Evolutionary conservation across 225 moss, liverwort and hornwort genomes (phyloP), one percentile per base, ranked within the genome.

Genomic region (Antitrichia curtipendula): DNA sequence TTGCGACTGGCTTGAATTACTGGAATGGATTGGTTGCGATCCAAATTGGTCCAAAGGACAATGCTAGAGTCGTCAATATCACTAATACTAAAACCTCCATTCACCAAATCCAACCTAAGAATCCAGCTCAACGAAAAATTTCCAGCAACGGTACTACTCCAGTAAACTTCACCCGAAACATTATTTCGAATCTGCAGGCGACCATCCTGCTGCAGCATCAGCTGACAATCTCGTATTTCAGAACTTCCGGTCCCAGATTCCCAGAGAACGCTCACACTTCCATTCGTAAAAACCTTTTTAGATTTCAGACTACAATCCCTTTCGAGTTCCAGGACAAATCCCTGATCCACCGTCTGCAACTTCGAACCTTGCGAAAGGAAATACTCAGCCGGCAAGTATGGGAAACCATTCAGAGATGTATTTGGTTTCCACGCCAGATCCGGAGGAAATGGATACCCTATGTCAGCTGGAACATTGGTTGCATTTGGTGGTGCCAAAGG

Each of bases 351-450:
- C n/a, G 90, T 90, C 82, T 86, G 88, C 82, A 90, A 72, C 62
- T 82, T 90, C 57, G 85, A 88, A 40, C 88, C 90, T 61, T 85
- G 29, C 11, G 82, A 78, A n/a, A 90, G 85, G 49, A 90, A 90
- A 82, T 90, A 88, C 77, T 78, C 88, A 22, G 90, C 85, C 17
- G 90, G 90, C 88, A 90, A 69, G 83, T 88, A 91, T 5, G 91
- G 91, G 47, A 71, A 91, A 82, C 88, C 91, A 88, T 88, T 88
- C 61, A 91, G 83, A 49, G 91, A 79, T 5, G 27, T 64, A 12
- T 83, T 63, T 34, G 91, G 91, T 86, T 71, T 88, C 91, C 91
- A 91, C 36, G 54, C 82, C 69, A 88, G 75, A 45, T 81, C 52
- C 27, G 91, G 58, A 72, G 91, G 86, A 74, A 88, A 91, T 28